A percentile compares a stretch with the other conserved stretches of the same genome.
These are phyloP conservation scores for Sphaerosporella brunnea DNA, from an alignment of 495 filamentous ascomycete genomes.

Conservation along the genomic window DNA sequence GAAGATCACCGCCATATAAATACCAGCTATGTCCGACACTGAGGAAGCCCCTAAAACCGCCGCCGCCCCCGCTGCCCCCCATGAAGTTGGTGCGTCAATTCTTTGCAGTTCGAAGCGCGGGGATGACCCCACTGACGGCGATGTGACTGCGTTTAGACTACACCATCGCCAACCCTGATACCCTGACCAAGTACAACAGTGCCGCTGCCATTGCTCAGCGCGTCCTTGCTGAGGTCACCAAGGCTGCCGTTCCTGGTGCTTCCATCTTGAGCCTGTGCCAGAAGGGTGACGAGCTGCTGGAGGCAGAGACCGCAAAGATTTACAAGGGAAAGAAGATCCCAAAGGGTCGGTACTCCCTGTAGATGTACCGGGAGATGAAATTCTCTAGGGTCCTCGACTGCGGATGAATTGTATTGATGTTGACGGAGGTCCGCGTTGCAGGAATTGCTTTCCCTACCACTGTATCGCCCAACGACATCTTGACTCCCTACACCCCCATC, in stretches of 20 bases:
- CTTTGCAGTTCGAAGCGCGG: too few species aligned
- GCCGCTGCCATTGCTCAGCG: conserved; percentile 88
- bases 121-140: too few species aligned
- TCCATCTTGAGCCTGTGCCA: conserved; percentile 88
- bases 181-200: conserved; percentile 95
- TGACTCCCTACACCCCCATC: conserved; percentile 92
- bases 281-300: conserved; percentile 83
- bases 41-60: too few species aligned
- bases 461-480: conserved; percentile 79
- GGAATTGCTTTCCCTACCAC: conserved; percentile 89
- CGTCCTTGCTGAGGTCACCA: conserved; percentile 68
- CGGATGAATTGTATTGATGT: too few species aligned
- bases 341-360: conserved; percentile 48
- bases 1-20: too few species aligned
- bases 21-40: too few species aligned
- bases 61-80: too few species aligned
- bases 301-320: conserved; percentile 84
- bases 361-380: too few species aligned
- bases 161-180: conserved; percentile 87
- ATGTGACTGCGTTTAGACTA: too few species aligned
- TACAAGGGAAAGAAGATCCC: conserved; percentile 80
- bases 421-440: too few species aligned
- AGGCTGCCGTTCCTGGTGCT: conserved; percentile 67
- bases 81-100: too few species aligned
- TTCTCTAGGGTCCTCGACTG: too few species aligned